Evolutionary conservation across 2,329 filamentous ascomycete genomes (phyloP).

Genomic region (Arthrocladium fulminans): DNA sequence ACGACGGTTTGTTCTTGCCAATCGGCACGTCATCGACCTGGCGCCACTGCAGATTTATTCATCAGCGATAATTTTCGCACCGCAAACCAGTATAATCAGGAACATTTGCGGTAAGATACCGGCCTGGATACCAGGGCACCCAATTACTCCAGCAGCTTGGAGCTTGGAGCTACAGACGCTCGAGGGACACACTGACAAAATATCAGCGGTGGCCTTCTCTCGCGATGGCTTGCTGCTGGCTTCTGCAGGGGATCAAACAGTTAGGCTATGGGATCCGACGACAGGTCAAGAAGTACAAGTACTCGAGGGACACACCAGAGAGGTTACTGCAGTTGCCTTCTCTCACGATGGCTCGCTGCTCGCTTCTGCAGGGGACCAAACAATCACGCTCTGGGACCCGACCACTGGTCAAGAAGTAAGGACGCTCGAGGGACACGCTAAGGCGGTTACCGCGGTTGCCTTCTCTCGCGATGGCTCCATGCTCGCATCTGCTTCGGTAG

Average conservation of each 20-base stretch:
- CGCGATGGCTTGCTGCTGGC: slow-evolving; percentile 17
- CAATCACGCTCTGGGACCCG: slow-evolving; percentile 24
- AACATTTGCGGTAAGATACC: slow-evolving; percentile 20
- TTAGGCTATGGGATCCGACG: slow-evolving; percentile 15
- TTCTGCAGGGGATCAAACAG: slow-evolving; percentile 14
- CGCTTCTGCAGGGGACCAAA: too few species aligned
- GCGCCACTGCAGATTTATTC: slow-evolving; percentile 31
- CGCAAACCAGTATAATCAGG: slow-evolving; percentile 23
- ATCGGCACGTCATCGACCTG: slow-evolving; percentile 23
- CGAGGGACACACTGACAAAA: slow-evolving; percentile 13
- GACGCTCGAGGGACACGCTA: slow-evolving; percentile 18
- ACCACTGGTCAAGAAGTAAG: slow-evolving; percentile 18
- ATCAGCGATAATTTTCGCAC: slow-evolving; percentile 28
- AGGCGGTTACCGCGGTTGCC: slow-evolving; percentile 11
- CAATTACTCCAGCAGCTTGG: slow-evolving; percentile 13
- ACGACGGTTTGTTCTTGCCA: slow-evolving; percentile 26
- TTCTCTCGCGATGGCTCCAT: too few species aligned
- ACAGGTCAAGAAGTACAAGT: slow-evolving; percentile 18
- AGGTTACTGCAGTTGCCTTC: slow-evolving; percentile 22
- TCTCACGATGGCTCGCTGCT: too few species aligned
- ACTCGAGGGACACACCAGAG: slow-evolving; percentile 15
- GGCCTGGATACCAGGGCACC: slow-evolving; percentile 12
- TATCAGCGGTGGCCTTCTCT: slow-evolving; percentile 19
- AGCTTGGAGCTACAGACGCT: slow-evolving; percentile 21
- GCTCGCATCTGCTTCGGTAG: slow-evolving; percentile 18